Evolutionary conservation across 371 early-diverging fungal genomes (phyloP).

Genomic region (Syncephalastrum monosporum): DNA sequence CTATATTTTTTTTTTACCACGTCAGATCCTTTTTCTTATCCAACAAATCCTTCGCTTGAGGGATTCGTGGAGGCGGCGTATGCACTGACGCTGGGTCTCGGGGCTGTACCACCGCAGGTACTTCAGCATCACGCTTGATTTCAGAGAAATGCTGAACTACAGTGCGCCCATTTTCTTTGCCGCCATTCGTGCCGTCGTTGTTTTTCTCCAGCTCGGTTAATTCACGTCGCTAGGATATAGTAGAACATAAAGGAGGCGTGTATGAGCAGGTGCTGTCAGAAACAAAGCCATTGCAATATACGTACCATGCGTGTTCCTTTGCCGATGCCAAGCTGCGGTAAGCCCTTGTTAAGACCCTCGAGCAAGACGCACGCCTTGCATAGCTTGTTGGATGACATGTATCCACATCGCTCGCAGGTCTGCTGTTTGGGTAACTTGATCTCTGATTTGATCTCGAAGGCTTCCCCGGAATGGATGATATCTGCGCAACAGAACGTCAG

Average conservation of each 20-base stretch:
- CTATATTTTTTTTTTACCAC: slow-evolving; percentile 25
- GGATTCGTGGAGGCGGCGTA: slow-evolving; percentile 46
- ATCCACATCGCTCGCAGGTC: slow-evolving; percentile 90
- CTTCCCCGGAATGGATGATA: slow-evolving; percentile 94
- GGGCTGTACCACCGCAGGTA: slow-evolving; percentile 29
- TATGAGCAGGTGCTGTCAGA: slow-evolving; percentile 3
- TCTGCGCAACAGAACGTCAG: slow-evolving; percentile 42
- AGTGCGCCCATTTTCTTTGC: slow-evolving; percentile 2
- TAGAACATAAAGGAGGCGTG: not conserved
- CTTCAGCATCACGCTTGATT: slow-evolving; percentile 37
- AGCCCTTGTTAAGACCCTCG: slow-evolving; percentile 90
- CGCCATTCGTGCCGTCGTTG: slow-evolving; percentile 1
- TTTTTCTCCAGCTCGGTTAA: slow-evolving; percentile 5
- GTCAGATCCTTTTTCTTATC: slow-evolving; percentile 33
- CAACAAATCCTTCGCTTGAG: slow-evolving; percentile 29
- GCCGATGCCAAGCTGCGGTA: slow-evolving; percentile 68
- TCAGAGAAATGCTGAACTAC: slow-evolving; percentile 42
- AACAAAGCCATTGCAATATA: slow-evolving; percentile 12
- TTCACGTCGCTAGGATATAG: not conserved
- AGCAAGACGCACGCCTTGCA: slow-evolving; percentile 96
- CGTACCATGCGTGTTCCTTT: slow-evolving; percentile 47
- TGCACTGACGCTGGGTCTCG: slow-evolving; percentile 35
- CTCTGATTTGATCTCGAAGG: slow-evolving; percentile 70
- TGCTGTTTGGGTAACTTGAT: slow-evolving; percentile 70
- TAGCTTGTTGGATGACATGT: slow-evolving; percentile 86